Conservation (phyloP, 345 rosid genomes). For the Aegle marmelos region DNA sequence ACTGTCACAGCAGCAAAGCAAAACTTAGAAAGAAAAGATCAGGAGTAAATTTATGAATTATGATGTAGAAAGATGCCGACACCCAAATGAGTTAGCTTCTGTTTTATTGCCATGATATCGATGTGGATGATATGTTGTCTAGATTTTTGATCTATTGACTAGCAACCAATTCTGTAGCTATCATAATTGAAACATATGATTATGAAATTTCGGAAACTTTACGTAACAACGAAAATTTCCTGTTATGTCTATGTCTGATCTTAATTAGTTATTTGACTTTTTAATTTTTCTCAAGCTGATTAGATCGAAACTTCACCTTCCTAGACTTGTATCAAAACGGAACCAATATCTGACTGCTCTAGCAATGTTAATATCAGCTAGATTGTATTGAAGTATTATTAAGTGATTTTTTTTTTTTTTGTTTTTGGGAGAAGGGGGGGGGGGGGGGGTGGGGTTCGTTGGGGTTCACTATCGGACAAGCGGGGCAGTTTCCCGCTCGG, state of each 20-base stretch:
- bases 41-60: not conserved
- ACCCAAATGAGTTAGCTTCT: not conserved
- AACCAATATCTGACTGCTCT: too few species aligned
- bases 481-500: too few species aligned
- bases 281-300: not conserved
- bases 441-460: too few species aligned
- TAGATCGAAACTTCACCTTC: not conserved
- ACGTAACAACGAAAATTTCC: not conserved
- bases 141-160: not conserved
- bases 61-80: not conserved
- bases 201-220: not conserved
- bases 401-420: too few species aligned
- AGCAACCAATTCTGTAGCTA: not conserved
- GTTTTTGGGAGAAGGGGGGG: too few species aligned
- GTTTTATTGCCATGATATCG: too few species aligned
- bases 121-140: not conserved
- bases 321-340: too few species aligned
- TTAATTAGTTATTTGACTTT: not conserved
- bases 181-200: not conserved
- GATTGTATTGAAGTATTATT: too few species aligned
- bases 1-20: too few species aligned
- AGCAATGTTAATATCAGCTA: too few species aligned
- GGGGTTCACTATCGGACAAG: too few species aligned
- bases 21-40: too few species aligned
- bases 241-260: not conserved